Evolutionary conservation across 352 stramenopile genomes (phyloP).

Genomic region (Phytophthora agathidicida): DNA sequence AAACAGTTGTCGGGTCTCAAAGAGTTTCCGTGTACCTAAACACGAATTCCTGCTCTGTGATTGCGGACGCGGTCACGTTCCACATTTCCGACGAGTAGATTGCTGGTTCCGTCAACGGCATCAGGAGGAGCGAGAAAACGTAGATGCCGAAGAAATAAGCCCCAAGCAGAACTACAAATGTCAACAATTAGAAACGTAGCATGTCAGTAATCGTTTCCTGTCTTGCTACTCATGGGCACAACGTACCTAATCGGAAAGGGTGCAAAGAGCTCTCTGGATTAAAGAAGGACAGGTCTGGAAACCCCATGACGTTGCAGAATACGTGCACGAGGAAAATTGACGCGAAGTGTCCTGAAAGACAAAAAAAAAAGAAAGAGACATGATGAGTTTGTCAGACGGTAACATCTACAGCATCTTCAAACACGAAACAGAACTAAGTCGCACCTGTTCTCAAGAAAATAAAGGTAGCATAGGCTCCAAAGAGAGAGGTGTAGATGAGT

Average conservation of each 20-base stretch:
- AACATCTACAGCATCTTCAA: too few species aligned
- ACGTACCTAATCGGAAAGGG: slow-evolving; percentile 73
- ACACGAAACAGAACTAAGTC: neutral
- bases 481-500: slow-evolving; percentile 96
- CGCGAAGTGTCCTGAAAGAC: slow-evolving; percentile 74
- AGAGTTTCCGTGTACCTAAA: slow-evolving; percentile 48
- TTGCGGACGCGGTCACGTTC: slow-evolving; percentile 72
- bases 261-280: slow-evolving; percentile 78
- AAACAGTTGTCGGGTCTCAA: slow-evolving; percentile 27
- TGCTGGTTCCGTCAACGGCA: slow-evolving; percentile 78
- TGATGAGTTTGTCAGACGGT: too few species aligned
- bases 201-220: slow-evolving; percentile 5
- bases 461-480: slow-evolving; percentile 95
- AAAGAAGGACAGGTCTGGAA: slow-evolving; percentile 91
- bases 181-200: neutral
- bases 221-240: neutral
- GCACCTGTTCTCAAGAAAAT: slow-evolving; percentile 91
- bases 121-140: slow-evolving; percentile 71
- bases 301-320: slow-evolving; percentile 97
- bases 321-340: slow-evolving; percentile 92
- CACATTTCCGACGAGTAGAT: slow-evolving; percentile 85
- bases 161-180: slow-evolving; percentile 67
- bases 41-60: slow-evolving; percentile 48
- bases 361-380: too few species aligned
- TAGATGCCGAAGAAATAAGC: slow-evolving; percentile 88